Base-by-base conservation (phyloP, 176 grass and related monocot species). In the Secale cereale region DNA sequence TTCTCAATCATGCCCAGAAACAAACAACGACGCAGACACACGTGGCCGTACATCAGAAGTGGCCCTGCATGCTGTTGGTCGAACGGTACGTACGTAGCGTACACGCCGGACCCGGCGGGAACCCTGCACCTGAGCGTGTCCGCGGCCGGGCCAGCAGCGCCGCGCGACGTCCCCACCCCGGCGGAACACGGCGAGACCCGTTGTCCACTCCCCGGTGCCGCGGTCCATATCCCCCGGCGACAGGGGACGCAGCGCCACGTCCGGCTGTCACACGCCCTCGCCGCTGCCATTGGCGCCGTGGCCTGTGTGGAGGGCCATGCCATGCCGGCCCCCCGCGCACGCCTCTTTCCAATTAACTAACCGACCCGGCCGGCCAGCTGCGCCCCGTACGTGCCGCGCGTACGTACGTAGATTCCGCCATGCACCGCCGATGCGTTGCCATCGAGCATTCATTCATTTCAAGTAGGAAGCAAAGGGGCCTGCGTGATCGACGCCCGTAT, bases 71-170 rank as follows among this genome's bases (percentile, higher is more conserved):
- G 59, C 43, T 13, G 54, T 19, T 15, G n/a, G n/a, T n/a, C 48
- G 15, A 26, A n/a, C n/a, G 1, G 6, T 36, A 59, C 64, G 35
- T 29, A 54, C 7, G 14, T 16, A 35, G 32, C 7, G 14, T 16
- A 35, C 57, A 15, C 9, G 22, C 20, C 60, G 68, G 39, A 3
- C 1, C 1, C 33, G 33, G 20, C 3, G 50, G 48, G 10, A 79
- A 62, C 78, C 70, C 66, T 40, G 82, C 82, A 89, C 45, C 77
- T 81, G 87, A 48, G 70, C 9, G 70, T 85, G 77, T 81, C 87
- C 7, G 1, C 2, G 61, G 61, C 4, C 30, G 40, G 29, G 7
- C 36, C 59, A 68, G 26, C 87, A 85, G 9, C 27, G 74, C 23
- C 45, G 69, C 40, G 43, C 40, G 19, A 10, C 2, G 80, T 60